phyloP scores from a whole-genome alignment of 192 early-diverging fungal species.

The Powellomyces hirtus region DNA sequence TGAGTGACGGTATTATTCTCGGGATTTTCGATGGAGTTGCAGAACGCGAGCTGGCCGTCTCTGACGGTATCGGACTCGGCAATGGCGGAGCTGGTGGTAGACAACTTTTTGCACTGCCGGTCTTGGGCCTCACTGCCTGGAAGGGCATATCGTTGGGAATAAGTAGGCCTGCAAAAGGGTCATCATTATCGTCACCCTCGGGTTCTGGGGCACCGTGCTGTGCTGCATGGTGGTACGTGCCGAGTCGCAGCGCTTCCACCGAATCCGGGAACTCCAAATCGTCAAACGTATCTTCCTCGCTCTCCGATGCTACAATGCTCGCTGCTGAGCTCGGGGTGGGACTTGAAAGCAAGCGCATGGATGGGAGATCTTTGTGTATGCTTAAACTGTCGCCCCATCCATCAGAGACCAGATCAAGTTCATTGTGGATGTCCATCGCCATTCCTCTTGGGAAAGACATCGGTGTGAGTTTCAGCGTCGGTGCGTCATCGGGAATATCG shows the following conservation, averaged over 20 bases:
- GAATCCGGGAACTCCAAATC: slow-evolving; percentile 39
- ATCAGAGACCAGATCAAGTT: background rate
- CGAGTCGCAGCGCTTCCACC: background rate
- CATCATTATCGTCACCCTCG: background rate
- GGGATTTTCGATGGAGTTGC: slow-evolving; percentile 16
- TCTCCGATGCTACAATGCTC: slow-evolving; percentile 42
- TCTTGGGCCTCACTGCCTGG: no score
- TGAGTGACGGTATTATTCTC: background rate
- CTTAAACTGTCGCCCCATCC: slow-evolving; percentile 5
- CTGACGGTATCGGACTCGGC: background rate
- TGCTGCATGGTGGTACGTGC: background rate
- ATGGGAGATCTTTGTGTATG: slow-evolving; percentile 2
- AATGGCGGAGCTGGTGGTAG: background rate
- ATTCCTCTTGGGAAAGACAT: background rate
- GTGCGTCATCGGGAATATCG: slow-evolving; percentile 8
- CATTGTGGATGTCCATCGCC: background rate
- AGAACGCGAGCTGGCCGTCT: background rate
- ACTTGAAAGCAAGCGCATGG: slow-evolving; percentile 14
- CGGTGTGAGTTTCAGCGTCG: background rate
- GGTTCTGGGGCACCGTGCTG: background rate
- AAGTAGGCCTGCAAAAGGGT: slow-evolving; percentile 6
- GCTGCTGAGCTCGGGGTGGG: slow-evolving; percentile 43
- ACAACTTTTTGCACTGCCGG: no score
- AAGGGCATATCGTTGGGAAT: slow-evolving; percentile 7
- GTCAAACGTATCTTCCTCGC: slow-evolving; percentile 44